Evolutionary conservation across 352 stramenopile genomes (phyloP).

Genomic region (Thalassiosira sp.): DNA sequence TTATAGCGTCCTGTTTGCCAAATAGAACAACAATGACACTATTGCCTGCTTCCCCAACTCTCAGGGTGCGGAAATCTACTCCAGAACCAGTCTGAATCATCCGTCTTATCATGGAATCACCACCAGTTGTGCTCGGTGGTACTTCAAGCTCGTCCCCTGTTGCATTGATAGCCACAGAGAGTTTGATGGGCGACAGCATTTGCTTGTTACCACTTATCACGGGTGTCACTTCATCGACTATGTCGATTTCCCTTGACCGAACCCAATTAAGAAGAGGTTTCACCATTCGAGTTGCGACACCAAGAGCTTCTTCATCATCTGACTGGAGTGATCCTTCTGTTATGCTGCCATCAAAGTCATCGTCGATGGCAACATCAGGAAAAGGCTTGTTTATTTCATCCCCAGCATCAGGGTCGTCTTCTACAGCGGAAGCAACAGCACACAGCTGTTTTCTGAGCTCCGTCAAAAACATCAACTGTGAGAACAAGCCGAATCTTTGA

Average conservation of each 20-base stretch:
- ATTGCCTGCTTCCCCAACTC: conserved; percentile 76
- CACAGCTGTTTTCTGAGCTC: conserved; percentile 75
- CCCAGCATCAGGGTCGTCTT: conserved; percentile 31
- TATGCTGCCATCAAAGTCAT: conserved; percentile 66
- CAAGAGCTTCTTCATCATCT: conserved; percentile 69
- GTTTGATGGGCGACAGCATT: conserved; percentile 3
- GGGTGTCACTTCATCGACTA: conserved; percentile 65
- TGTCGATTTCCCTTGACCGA: conserved; percentile 66
- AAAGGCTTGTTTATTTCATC: conserved; percentile 16
- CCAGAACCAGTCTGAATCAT: conserved; percentile 81
- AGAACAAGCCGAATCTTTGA: conserved; percentile 70
- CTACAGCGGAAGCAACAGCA: conserved; percentile 58
- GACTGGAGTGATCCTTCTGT: conserved; percentile 55
- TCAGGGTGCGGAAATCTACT: conserved; percentile 79
- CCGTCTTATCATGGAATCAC: conserved; percentile 69
- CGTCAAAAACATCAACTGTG: conserved; percentile 69
- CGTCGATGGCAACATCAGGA: conserved; percentile 24
- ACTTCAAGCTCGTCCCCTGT: conserved; percentile 55
- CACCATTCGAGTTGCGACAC: conserved; percentile 64
- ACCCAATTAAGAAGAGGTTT: conserved; percentile 77
- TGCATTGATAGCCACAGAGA: conserved; percentile 42
- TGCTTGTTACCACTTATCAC: conserved; percentile 21
- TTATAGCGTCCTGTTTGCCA: conserved; percentile 69
- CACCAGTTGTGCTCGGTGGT: conserved; percentile 33
- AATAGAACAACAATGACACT: conserved; percentile 83